Conservation (phyloP, 257 asterid genomes). For the Oldenlandia corymbosa region DNA sequence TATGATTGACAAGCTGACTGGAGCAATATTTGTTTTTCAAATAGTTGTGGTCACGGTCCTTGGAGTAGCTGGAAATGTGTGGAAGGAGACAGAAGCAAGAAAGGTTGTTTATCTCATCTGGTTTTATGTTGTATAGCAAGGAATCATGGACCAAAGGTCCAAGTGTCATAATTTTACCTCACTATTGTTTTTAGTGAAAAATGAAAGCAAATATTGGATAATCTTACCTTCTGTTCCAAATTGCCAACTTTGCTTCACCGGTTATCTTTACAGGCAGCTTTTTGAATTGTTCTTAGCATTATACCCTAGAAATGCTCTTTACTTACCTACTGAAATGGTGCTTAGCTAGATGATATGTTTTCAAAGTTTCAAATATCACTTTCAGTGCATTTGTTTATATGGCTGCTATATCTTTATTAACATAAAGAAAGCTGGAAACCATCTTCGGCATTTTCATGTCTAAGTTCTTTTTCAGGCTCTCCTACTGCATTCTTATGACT, state of each 20-base stretch:
- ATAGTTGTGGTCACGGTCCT: slow-evolving; percentile 93
- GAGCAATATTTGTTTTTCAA: slow-evolving; percentile 95
- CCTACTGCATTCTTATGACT: not conserved
- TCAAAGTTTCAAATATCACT: not conserved
- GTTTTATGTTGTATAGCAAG: slow-evolving; percentile 1
- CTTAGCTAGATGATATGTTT: not conserved
- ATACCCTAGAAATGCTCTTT: not conserved
- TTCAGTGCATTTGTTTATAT: not conserved
- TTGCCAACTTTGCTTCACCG: not conserved
- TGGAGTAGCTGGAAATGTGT: slow-evolving; percentile 94
- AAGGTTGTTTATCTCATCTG: slow-evolving; percentile 45
- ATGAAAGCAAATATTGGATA: not conserved
- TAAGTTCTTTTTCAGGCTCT: not conserved
- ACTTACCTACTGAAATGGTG: not conserved
- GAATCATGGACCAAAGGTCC: slow-evolving; percentile 1
- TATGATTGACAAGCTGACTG: slow-evolving; percentile 98
- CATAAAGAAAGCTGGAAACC: not conserved
- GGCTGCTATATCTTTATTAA: not conserved
- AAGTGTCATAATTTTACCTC: not conserved
- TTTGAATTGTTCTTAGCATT: not conserved
- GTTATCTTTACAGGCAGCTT: not conserved
- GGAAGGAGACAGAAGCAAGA: slow-evolving; percentile 98
- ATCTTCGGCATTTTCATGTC: not conserved
- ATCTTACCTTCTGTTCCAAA: not conserved
- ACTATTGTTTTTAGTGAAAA: not conserved